phyloP scores from a whole-genome alignment of 495 filamentous ascomycete species.

The Hyaloscypha bicolor region DNA sequence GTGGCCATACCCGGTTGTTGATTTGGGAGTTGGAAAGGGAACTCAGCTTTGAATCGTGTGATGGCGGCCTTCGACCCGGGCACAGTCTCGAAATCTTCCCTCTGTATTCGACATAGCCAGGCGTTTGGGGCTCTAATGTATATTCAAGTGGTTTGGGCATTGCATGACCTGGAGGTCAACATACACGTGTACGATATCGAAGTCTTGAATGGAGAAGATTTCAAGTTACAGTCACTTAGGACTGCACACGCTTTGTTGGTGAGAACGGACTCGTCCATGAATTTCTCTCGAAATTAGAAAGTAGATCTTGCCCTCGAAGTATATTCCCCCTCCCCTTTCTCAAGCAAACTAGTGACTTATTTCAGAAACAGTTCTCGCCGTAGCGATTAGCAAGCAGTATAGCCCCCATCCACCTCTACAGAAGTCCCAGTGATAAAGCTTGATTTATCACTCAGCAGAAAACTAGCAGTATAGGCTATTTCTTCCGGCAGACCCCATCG shows the following conservation, averaged over 20 bases:
- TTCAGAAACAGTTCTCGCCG: not conserved
- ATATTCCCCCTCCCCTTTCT: not conserved
- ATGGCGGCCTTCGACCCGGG: conserved; percentile 18
- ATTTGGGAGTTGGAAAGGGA: conserved; percentile 17
- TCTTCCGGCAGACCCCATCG: conserved; percentile 29
- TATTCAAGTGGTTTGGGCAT: conserved; percentile 25
- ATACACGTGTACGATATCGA: conserved; percentile 27
- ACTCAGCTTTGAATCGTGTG: conserved; percentile 7
- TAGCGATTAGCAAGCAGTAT: conserved; percentile 1
- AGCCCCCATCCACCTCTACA: conserved; percentile 29
- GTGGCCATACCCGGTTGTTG: conserved; percentile 9
- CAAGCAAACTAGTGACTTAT: not conserved
- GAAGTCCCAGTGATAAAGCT: conserved; percentile 26
- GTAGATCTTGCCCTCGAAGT: not conserved
- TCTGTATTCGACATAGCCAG: conserved; percentile 38
- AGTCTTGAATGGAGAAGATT: conserved; percentile 11
- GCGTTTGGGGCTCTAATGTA: conserved; percentile 34
- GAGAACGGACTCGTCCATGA: not conserved
- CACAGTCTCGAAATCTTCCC: conserved; percentile 35
- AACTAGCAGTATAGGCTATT: conserved; percentile 25
- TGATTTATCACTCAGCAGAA: conserved; percentile 31
- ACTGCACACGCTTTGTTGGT: not conserved
- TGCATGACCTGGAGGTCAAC: conserved; percentile 22
- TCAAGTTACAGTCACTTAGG: not conserved
- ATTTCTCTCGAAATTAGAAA: not conserved